These are phyloP conservation scores for Blastocystis sp. DNA, from an alignment of 352 stramenopile species.

Conservation along the genomic window DNA sequence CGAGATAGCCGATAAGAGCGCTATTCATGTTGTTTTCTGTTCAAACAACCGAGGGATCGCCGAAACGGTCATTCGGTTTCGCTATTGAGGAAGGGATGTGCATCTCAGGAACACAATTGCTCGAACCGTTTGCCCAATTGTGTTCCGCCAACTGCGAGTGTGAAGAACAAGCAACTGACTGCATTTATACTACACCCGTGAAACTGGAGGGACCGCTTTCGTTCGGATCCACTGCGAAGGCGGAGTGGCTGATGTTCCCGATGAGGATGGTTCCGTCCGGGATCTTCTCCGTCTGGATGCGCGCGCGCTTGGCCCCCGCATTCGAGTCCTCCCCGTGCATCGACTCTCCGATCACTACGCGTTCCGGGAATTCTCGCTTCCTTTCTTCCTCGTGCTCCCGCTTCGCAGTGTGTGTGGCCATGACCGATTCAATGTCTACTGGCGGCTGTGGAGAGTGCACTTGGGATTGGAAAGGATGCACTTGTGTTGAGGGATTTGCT, in stretches of 20 bases:
- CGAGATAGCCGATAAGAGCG: slow-evolving; percentile 63
- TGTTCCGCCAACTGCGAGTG: slow-evolving; percentile 25
- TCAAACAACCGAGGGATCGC: neutral
- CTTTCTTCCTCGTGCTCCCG: neutral
- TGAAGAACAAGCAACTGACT: slow-evolving; percentile 24
- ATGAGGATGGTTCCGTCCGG: slow-evolving; percentile 49
- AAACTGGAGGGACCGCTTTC: slow-evolving; percentile 45
- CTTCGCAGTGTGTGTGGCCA: neutral
- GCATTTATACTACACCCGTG: neutral
- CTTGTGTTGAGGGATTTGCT: too few relatives aligned
- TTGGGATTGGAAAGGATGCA: too few relatives aligned
- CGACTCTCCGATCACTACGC: neutral
- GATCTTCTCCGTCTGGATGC: slow-evolving; percentile 65
- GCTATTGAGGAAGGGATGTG: neutral
- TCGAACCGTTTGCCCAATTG: neutral
- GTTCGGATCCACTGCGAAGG: slow-evolving; percentile 34
- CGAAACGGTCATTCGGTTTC: neutral
- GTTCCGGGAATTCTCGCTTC: neutral
- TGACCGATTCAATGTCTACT: slow-evolving; percentile 34
- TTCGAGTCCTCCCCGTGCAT: neutral
- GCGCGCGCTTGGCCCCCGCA: neutral
- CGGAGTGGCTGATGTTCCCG: slow-evolving; percentile 61
- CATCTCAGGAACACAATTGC: neutral
- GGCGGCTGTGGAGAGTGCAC: too few relatives aligned
- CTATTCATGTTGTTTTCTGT: slow-evolving; percentile 33